Percentiles rank a stretch among this genome's conserved stretches.
phyloP scores from a whole-genome alignment of 805 yeast species.

The Brettanomyces naardenensis region DNA sequence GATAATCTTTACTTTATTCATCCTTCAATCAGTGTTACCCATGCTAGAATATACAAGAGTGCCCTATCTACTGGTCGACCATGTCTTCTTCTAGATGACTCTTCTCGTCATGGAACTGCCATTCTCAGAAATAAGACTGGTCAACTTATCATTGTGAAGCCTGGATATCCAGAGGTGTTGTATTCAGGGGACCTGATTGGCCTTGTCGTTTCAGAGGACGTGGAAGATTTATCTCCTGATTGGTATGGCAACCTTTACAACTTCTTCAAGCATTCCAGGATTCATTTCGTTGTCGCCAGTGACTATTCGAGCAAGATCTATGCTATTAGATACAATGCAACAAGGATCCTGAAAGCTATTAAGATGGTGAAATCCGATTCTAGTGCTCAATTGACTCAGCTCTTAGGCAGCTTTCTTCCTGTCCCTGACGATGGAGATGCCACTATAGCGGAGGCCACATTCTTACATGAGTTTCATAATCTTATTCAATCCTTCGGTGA shows the following conservation, averaged over 20 bases:
- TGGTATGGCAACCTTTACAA: not conserved
- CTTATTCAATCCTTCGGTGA: no score
- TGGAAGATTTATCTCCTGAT: not conserved
- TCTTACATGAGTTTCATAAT: no score
- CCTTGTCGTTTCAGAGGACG: not conserved
- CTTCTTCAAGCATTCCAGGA: not conserved
- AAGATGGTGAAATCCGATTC: no score
- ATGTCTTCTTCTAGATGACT: not conserved
- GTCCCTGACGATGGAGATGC: no score
- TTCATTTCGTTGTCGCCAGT: no score
- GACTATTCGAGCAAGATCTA: no score
- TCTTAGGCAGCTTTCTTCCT: no score
- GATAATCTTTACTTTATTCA: constrained; percentile 15
- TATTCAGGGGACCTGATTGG: not conserved
- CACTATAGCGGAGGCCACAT: no score
- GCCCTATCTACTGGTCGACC: not conserved
- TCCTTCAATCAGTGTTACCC: constrained; percentile 19
- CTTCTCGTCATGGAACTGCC: not conserved
- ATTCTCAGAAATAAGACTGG: not conserved
- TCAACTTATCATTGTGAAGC: not conserved
- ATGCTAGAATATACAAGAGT: constrained; percentile 10
- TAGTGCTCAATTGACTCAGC: no score
- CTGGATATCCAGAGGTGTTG: not conserved
- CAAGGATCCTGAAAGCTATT: no score
- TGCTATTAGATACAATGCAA: no score